A percentile compares a stretch with the other conserved stretches of the same genome.
Evolutionary conservation across 2,329 filamentous ascomycete genomes (phyloP).

Genomic region (Trichoderma sp.): DNA sequence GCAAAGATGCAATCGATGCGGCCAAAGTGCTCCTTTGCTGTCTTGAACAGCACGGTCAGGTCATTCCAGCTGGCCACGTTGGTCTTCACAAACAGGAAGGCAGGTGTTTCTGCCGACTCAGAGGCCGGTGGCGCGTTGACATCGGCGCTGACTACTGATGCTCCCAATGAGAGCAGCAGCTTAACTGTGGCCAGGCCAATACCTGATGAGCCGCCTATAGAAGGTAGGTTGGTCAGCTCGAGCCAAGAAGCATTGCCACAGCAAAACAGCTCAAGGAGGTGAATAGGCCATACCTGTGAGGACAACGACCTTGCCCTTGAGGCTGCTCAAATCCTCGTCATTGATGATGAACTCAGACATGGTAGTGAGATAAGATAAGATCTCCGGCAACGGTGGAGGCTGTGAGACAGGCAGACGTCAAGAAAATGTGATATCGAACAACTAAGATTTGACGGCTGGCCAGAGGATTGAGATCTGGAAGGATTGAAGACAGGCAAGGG

Average conservation of each 20-base stretch:
- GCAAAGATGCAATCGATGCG: conserved; percentile 20
- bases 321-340: conserved; percentile 9
- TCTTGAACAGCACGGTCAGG: conserved; percentile 8
- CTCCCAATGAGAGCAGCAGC: conserved; percentile 14
- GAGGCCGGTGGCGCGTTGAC: conserved; percentile 3
- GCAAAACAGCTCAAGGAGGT: background rate
- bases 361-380: background rate
- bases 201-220: conserved; percentile 15
- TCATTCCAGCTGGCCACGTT: conserved; percentile 13
- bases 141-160: conserved; percentile 18
- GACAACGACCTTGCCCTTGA: conserved; percentile 19
- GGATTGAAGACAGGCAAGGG: background rate
- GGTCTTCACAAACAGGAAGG: conserved; percentile 5
- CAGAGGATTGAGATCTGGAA: background rate
- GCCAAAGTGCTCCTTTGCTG: conserved; percentile 9
- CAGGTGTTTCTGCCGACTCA: conserved; percentile 2
- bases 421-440: conserved; percentile 5
- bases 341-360: conserved; percentile 18
- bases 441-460: background rate
- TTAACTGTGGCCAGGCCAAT: conserved; percentile 17
- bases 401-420: background rate
- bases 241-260: background rate
- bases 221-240: background rate
- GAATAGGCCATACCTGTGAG: conserved; percentile 13
- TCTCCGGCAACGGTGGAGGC: background rate